Conservation (phyloP, 805 yeast genomes). For the Pichia kluyveri region DNA sequence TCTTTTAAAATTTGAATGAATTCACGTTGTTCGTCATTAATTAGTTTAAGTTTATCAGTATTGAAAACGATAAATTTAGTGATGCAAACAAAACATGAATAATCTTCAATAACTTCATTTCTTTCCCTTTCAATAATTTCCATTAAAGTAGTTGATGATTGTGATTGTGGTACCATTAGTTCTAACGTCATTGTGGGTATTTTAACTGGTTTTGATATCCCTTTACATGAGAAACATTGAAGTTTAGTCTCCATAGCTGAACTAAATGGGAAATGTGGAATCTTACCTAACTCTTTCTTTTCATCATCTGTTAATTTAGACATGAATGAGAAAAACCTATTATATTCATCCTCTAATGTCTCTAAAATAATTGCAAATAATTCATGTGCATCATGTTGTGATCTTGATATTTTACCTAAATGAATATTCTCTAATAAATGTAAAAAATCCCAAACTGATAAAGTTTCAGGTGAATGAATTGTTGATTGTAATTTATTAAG, state of each 20-base stretch:
- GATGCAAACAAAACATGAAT: slow-evolving; percentile 71
- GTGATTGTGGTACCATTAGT: slow-evolving; percentile 58
- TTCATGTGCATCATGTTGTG: slow-evolving; percentile 95
- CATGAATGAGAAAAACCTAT: slow-evolving; percentile 22
- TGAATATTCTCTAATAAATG: slow-evolving; percentile 64
- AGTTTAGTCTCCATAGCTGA: slow-evolving; percentile 62
- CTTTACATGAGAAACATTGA: slow-evolving; percentile 59
- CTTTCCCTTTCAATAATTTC: slow-evolving; percentile 49
- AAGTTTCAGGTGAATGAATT: slow-evolving; percentile 39
- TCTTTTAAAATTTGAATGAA: slow-evolving; percentile 27
- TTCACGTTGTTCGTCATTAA: slow-evolving; percentile 19
- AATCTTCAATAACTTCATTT: slow-evolving; percentile 65
- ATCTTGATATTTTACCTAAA: slow-evolving; percentile 63
- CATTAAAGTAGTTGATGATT: slow-evolving; percentile 27
- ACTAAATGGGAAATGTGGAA: slow-evolving; percentile 66
- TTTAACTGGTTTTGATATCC: slow-evolving; percentile 46
- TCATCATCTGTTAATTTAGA: slow-evolving; percentile 41
- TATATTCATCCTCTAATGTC: slow-evolving; percentile 60
- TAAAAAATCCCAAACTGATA: slow-evolving; percentile 74
- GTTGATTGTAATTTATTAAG: slow-evolving; percentile 55
- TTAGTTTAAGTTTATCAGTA: neutral
- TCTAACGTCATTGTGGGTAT: slow-evolving; percentile 66
- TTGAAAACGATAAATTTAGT: slow-evolving; percentile 22
- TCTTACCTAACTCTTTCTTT: slow-evolving; percentile 8
- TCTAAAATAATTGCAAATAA: slow-evolving; percentile 74